These are phyloP conservation scores for Russula compacta DNA, from an alignment of 768 basidiomycete genomes.

Conservation along the genomic window DNA sequence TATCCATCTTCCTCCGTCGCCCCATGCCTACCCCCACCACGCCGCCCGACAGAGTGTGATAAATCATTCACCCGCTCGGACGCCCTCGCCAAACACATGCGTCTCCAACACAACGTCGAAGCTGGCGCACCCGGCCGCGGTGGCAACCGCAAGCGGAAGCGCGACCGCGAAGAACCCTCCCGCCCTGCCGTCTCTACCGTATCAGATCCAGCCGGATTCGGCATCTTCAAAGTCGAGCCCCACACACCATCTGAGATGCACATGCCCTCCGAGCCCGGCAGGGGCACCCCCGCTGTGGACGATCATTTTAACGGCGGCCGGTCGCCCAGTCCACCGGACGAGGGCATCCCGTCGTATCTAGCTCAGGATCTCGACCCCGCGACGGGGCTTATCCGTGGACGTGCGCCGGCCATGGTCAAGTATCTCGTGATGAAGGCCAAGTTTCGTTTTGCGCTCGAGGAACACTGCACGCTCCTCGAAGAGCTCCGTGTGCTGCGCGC, in stretches of 20 bases:
- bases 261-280: slow-evolving; percentile 3
- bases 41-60: slow-evolving; percentile 65
- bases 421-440: slow-evolving; percentile 77
- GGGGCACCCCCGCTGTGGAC: slow-evolving; percentile 1
- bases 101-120: slow-evolving; percentile 73
- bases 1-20: background rate
- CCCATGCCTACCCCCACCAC: background rate
- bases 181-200: slow-evolving; percentile 16
- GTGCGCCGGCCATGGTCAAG: slow-evolving; percentile 60
- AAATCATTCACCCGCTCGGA: slow-evolving; percentile 94
- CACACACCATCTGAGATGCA: slow-evolving; percentile 4
- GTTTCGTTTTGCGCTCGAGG: slow-evolving; percentile 54
- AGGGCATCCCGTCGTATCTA: slow-evolving; percentile 49
- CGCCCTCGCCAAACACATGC: slow-evolving; percentile 87
- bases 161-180: slow-evolving; percentile 26
- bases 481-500: slow-evolving; percentile 49
- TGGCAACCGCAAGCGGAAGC: slow-evolving; percentile 63
- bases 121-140: slow-evolving; percentile 68
- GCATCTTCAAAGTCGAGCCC: slow-evolving; percentile 21
- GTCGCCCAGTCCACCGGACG: slow-evolving; percentile 27
- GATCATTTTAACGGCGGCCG: slow-evolving; percentile 15
- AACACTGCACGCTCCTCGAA: slow-evolving; percentile 55
- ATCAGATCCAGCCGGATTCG: slow-evolving; percentile 13
- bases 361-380: slow-evolving; percentile 40
- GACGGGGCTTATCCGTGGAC: slow-evolving; percentile 58